Percentiles rank a stretch among this genome's conserved stretches.
phyloP scores from a whole-genome alignment of 331 rosid genomes.

The Pyrus hybrid region DNA sequence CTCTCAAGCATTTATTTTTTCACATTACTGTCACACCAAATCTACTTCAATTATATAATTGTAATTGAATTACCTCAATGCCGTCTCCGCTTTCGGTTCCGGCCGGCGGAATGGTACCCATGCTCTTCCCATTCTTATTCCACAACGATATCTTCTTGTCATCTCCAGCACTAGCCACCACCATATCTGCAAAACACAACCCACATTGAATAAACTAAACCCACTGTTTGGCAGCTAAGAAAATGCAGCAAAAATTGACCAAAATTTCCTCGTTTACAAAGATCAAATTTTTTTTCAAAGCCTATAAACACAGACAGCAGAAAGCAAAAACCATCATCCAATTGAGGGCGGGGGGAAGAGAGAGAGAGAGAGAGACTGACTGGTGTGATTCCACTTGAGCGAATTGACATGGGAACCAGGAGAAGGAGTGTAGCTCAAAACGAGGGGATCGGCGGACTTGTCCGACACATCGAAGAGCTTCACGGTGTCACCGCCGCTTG shows the following conservation, averaged over 20 bases:
- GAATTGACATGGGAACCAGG: constrained; percentile 79
- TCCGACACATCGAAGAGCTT: constrained; percentile 84
- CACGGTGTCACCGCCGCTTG: constrained; percentile 90
- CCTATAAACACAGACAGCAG: background rate
- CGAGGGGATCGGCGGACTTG: constrained; percentile 80
- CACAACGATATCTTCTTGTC: constrained; percentile 88
- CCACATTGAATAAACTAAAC: constrained; percentile 5
- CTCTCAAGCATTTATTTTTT: background rate
- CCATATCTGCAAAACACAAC: constrained; percentile 57
- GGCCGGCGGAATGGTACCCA: constrained; percentile 89
- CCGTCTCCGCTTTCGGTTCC: constrained; percentile 71
- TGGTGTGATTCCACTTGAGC: constrained; percentile 95
- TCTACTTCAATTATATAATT: background rate
- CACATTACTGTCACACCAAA: background rate
- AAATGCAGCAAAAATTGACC: background rate
- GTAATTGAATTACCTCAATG: constrained; percentile 49
- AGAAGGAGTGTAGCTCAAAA: constrained; percentile 77
- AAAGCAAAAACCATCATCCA: background rate
- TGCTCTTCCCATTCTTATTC: constrained; percentile 82
- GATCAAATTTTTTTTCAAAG: background rate
- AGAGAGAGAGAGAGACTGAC: constrained; percentile 30
- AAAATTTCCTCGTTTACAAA: background rate
- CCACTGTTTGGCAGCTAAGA: background rate
- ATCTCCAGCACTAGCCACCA: constrained; percentile 96
- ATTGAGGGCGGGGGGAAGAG: background rate